Conservation (phyloP, 2,329 filamentous ascomycete genomes). For the Alternaria conjuncta region DNA sequence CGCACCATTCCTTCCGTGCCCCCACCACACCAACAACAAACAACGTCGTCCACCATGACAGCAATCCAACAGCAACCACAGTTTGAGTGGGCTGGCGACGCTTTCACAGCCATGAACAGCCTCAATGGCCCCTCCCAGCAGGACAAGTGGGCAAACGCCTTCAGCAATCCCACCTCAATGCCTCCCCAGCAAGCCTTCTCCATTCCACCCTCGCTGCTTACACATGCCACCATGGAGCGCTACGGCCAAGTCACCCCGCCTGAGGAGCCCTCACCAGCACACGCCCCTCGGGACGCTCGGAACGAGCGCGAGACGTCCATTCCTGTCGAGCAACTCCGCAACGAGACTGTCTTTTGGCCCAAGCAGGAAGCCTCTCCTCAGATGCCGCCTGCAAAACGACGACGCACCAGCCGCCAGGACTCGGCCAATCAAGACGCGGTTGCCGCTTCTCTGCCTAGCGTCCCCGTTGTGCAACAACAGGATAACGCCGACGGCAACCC, state of each 20-base stretch:
- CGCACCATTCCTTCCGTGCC: neutral
- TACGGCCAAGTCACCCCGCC: constrained; percentile 48
- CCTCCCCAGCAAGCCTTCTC: constrained; percentile 23
- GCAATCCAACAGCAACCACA: constrained; percentile 24
- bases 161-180: constrained; percentile 15
- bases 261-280: constrained; percentile 41
- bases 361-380: constrained; percentile 12
- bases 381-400: constrained; percentile 30
- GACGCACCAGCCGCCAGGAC: constrained; percentile 31
- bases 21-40: neutral
- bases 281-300: constrained; percentile 9
- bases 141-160: constrained; percentile 31
- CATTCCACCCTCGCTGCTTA: constrained; percentile 39
- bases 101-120: constrained; percentile 34
- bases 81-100: constrained; percentile 39
- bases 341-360: constrained; percentile 35
- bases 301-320: constrained; percentile 31
- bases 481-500: constrained; percentile 22
- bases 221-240: constrained; percentile 35
- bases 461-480: constrained; percentile 15
- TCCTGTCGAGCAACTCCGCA: constrained; percentile 36
- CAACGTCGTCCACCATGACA: constrained; percentile 18
- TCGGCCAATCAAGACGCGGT: constrained; percentile 13
- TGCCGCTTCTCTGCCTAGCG: neutral
- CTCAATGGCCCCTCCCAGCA: constrained; percentile 13